A percentile compares a stretch with the other conserved stretches of the same genome.
phyloP scores from a whole-genome alignment of 371 early-diverging fungal species.

The Mortierella sp. region DNA sequence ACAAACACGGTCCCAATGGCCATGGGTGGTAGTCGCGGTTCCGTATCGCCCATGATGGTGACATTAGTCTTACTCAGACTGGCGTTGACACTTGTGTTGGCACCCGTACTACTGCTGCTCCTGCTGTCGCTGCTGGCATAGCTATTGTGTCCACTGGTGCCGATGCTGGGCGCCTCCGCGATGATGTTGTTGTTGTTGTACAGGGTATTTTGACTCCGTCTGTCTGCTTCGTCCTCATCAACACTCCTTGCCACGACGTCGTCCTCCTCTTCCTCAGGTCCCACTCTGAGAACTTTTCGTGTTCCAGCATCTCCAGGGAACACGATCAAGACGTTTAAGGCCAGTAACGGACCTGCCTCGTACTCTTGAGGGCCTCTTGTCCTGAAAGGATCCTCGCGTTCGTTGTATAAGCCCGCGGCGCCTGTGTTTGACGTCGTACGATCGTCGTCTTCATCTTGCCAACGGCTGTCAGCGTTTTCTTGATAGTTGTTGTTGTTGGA shows the following conservation, averaged over 20 bases:
- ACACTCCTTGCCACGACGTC: not conserved
- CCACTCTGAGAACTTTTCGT: conserved; percentile 17
- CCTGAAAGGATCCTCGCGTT: not conserved
- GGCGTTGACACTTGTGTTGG: not conserved
- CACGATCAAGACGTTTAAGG: conserved; percentile 48
- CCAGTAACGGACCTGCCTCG: conserved; percentile 50
- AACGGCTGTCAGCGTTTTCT: not conserved
- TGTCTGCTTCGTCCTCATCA: not conserved
- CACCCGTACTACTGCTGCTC: not conserved
- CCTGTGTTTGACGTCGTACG: not conserved
- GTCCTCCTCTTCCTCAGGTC: not conserved
- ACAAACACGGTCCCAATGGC: conserved; percentile 50
- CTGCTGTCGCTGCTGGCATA: not conserved
- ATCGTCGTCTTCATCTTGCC: not conserved
- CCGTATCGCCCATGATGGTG: not conserved
- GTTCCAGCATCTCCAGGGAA: conserved; percentile 53
- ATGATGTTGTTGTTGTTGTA: conserved; percentile 10
- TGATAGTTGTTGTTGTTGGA: not conserved
- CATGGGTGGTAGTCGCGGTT: conserved; percentile 49
- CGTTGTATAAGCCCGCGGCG: not conserved
- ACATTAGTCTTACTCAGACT: not conserved
- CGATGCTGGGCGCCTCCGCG: not conserved
- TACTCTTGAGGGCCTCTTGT: conserved; percentile 28
- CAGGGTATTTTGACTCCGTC: conserved; percentile 16
- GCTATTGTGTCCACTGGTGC: not conserved